These are phyloP conservation scores for Elsinoe arachidis DNA, from an alignment of 2,329 filamentous ascomycete genomes.

Conservation along the genomic window DNA sequence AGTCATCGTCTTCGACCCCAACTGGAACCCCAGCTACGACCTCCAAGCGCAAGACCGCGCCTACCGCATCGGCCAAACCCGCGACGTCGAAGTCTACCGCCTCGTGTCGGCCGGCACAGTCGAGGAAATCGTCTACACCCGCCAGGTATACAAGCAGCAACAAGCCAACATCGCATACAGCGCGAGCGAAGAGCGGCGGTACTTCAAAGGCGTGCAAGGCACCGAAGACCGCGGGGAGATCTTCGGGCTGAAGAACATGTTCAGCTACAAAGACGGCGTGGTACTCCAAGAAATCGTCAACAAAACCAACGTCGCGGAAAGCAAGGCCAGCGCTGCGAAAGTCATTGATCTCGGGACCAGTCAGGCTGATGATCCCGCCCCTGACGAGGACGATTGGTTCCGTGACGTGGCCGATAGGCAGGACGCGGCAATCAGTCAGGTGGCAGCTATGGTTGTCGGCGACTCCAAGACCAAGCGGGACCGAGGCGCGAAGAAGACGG, in stretches of 20 bases:
- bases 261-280: constrained; percentile 70
- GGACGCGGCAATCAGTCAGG: constrained; percentile 61
- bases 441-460: constrained; percentile 54
- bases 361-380: constrained; percentile 42
- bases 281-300: constrained; percentile 93
- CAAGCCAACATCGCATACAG: constrained; percentile 97
- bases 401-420: constrained; percentile 38
- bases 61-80: constrained; percentile 85
- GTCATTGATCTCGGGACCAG: constrained; percentile 67
- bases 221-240: constrained; percentile 80
- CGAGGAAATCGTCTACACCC: constrained; percentile 92
- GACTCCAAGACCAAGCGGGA: constrained; percentile 23
- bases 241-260: constrained; percentile 81
- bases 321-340: constrained; percentile 65
- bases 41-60: constrained; percentile 93
- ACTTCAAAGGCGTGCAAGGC: constrained; percentile 91
- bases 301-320: constrained; percentile 95
- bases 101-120: constrained; percentile 86
- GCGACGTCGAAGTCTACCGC: constrained; percentile 92
- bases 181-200: constrained; percentile 81
- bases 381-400: constrained; percentile 25
- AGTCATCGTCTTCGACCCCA: constrained; percentile 91
- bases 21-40: constrained; percentile 95
- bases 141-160: constrained; percentile 98
- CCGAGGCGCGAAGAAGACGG: constrained; percentile 42